Base-by-base conservation (phyloP, 176 grass and related monocot species). In the Neostapfia colusana region DNA sequence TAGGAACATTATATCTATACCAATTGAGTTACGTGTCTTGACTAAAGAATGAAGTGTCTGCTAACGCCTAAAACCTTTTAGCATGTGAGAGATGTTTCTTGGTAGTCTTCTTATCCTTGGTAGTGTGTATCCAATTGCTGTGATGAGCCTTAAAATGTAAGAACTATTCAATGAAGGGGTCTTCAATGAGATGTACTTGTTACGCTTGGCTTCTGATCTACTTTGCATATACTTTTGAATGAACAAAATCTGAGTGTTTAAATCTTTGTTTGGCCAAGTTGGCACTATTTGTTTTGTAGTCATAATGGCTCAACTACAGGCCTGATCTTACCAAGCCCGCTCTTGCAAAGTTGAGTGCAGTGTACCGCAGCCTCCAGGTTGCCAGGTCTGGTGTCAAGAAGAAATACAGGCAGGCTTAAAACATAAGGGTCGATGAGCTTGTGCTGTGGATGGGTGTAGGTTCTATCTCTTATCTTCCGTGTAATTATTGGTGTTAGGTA, bases 341-440 rank as follows among this genome's bases (percentile, higher is more conserved):
- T 63, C 89, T 93, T 69, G 88, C 82, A 8, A 88, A 88, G 48
- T 57, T 91, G 26, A 89, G 88, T 24, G 72, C 62, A 0, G 86
- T 97, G 31, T 86, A 97, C 59, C 88, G 91, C 63, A 93, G 88
- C 63, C 81, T 97, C 67, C 81, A 89, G 81, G 84, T 93, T 37
- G 62, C 94, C 62, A 93, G 86, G 71, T 91, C 91, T 83, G 88
- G 90, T 15, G 50, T 62, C 50, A 93, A 93, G 91, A 97, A 93
- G 84, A 93, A 88, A 82, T 91, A 91, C 51, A 90, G 90, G 72
- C 93, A 97, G 71, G 18, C 27, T 73, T 58, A 75, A 62, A 15
- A 42, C 23, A 6, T 5, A 6, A 17, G 26, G 10, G 13, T 27
- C 2, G 53, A 12, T 43, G 25, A 44, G 57, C 67, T 43, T 81